Percentiles rank a stretch among this genome's conserved stretches.
Conservation (phyloP, 164 flowering plant species). For the Umbilicus rupestris region DNA sequence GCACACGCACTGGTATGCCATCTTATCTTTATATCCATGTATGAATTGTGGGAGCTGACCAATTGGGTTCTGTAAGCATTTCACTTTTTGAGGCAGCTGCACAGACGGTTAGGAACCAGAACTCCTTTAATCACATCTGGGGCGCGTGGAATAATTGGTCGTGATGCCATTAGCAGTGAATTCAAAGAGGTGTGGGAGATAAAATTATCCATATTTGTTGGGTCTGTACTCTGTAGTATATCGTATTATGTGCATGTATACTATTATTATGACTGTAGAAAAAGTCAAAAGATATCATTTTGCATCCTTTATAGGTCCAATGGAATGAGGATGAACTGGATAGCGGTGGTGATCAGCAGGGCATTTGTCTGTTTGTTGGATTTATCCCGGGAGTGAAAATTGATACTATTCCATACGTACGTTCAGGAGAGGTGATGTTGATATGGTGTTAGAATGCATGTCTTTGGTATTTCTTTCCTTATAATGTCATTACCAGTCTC, state of each 20-base stretch:
- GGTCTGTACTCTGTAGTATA: background rate
- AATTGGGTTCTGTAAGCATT: too few species aligned
- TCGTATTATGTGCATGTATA: background rate
- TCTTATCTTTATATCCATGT: background rate
- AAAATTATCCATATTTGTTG: background rate
- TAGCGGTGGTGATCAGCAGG: background rate
- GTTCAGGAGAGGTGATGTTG: constrained; percentile 19
- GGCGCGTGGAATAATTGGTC: constrained; percentile 55
- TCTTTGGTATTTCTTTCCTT: background rate
- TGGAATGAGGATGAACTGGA: constrained; percentile 19
- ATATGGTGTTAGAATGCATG: background rate
- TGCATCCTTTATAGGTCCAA: constrained; percentile 20
- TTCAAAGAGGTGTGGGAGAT: constrained; percentile 38
- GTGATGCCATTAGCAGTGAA: constrained; percentile 32
- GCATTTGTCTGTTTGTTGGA: constrained; percentile 37
- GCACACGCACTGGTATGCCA: constrained; percentile 29
- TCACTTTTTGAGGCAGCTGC: constrained; percentile 24
- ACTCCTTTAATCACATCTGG: constrained; percentile 35
- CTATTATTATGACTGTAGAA: background rate
- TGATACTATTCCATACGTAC: constrained; percentile 30
- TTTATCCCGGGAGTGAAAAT: constrained; percentile 66
- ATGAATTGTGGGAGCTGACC: background rate
- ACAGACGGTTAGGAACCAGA: constrained; percentile 23
- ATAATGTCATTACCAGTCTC: background rate
- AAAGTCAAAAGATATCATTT: background rate